Base-by-base conservation (phyloP, 2,329 filamentous ascomycete species). In the Furcasterigmium furcatum region DNA sequence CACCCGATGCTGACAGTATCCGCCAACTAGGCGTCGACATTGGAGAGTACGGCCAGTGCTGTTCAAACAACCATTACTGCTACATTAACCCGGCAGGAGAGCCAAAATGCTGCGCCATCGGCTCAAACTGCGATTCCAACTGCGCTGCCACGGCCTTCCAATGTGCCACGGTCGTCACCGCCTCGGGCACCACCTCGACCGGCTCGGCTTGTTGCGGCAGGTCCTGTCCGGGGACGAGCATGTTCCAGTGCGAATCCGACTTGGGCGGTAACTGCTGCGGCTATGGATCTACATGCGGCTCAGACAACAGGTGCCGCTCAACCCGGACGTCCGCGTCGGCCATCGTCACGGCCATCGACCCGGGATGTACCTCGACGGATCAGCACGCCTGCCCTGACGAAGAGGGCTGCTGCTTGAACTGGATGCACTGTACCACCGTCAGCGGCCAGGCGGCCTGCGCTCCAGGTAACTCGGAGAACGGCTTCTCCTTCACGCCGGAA, bases 191-290 rank as follows among this genome's bases (percentile, higher is more conserved):
- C 8, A 52, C 58, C 9, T 53, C 58, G 13, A 52, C 53, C 13
- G 50, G 52, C 22, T 41, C 49, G 4, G 64, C 65, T 18, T 74
- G 73, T 52, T 71, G 71, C 53, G 49, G 56, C 25, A 67, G 72
- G 2, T 48, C 51, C 2, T 76, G 74, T 43, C 66, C 66, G 10
- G 53, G 49, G 38, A 66, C 68, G 20, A 69, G 65, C 52, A 56
- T 64, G 40, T 79, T 71, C 52, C 63, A 64, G 20, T 81, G 77
- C 52, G 61, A 73, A 16, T 27, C 47, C 9, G 54, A 46, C 2
- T 64, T 73, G 22, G 74, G 77, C 46, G 70, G 70, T 16, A 66
- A 67, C 41, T 82, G 79, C 61, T 82, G 79, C 53, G 44, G 54
- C 9, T 76, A 68, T 51, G 71, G 67, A 34, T 61, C 58, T 16